phyloP scores from a whole-genome alignment of 2,329 filamentous ascomycete genomes.

The Mollisiaceae sp. region DNA sequence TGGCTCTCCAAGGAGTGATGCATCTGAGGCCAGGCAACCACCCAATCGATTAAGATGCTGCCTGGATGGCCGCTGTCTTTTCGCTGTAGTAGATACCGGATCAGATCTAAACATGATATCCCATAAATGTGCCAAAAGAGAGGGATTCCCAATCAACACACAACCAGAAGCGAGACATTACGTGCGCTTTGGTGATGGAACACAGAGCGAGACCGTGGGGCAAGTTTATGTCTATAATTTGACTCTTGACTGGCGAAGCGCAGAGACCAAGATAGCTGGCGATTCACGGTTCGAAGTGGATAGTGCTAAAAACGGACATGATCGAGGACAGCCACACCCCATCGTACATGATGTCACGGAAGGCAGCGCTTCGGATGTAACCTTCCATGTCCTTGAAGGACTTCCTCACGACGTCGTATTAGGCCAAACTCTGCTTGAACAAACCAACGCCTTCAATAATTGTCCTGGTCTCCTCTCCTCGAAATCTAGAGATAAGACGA shows the following conservation, averaged over 20 bases:
- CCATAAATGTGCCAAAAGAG: slow-evolving; percentile 18
- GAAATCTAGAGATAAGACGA: not conserved
- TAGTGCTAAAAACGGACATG: too few species aligned
- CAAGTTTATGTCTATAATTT: slow-evolving; percentile 5
- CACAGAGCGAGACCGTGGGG: slow-evolving; percentile 8
- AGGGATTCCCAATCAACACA: slow-evolving; percentile 20
- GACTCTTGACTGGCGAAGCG: slow-evolving; percentile 5
- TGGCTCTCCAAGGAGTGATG: not conserved
- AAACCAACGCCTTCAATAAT: slow-evolving; percentile 21
- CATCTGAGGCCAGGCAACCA: not conserved
- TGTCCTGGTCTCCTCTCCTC: not conserved
- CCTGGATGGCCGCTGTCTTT: slow-evolving; percentile 11
- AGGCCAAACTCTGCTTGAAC: slow-evolving; percentile 19
- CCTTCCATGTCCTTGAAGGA: slow-evolving; percentile 18
- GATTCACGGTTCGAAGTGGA: too few species aligned
- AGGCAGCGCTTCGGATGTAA: not conserved
- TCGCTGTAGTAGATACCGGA: slow-evolving; percentile 19
- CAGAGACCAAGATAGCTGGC: not conserved
- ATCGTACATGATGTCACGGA: too few species aligned
- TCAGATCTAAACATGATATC: slow-evolving; percentile 25
- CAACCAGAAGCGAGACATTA: slow-evolving; percentile 4
- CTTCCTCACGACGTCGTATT: slow-evolving; percentile 20
- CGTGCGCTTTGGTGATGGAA: slow-evolving; percentile 17
- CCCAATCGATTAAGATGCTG: slow-evolving; percentile 9
- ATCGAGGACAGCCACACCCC: too few species aligned